Conservation (phyloP, 495 filamentous ascomycete species). For the Pyrenula massariospora region DNA sequence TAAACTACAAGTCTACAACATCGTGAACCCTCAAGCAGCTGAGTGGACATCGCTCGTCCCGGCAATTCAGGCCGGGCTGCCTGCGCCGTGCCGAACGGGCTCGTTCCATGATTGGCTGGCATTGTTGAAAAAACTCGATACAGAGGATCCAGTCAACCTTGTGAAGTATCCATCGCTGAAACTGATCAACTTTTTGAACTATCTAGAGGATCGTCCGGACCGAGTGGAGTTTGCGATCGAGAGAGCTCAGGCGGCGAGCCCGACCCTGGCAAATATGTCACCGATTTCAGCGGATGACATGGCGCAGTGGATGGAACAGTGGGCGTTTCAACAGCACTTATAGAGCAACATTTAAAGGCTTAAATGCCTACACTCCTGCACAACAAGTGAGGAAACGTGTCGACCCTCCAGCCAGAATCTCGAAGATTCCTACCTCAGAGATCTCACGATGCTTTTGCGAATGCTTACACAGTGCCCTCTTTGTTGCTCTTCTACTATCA, state of each 20-base stretch:
- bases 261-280: conserved; percentile 7
- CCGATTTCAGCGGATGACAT: no score
- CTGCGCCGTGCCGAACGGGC: conserved; percentile 2
- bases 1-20: conserved; percentile 15
- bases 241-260: conserved; percentile 5
- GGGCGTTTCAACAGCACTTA: no score
- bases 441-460: no score
- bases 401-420: no score
- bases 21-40: conserved; percentile 12
- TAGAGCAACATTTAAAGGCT: no score
- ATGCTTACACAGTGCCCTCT: no score
- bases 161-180: conserved; percentile 13
- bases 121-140: conserved; percentile 6
- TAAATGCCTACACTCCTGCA: no score
- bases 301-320: no score
- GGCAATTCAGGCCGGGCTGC: conserved; percentile 6
- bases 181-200: conserved; percentile 18
- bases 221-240: conserved; percentile 1
- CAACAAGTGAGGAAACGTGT: no score
- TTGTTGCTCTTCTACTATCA: no score
- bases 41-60: conserved; percentile 14
- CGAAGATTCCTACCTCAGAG: no score
- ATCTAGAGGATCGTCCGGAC: not conserved
- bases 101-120: conserved; percentile 10
- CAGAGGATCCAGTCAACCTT: conserved; percentile 3